These are phyloP conservation scores for Linum usitatissimum DNA, from an alignment of 345 rosid species.

Conservation along the genomic window DNA sequence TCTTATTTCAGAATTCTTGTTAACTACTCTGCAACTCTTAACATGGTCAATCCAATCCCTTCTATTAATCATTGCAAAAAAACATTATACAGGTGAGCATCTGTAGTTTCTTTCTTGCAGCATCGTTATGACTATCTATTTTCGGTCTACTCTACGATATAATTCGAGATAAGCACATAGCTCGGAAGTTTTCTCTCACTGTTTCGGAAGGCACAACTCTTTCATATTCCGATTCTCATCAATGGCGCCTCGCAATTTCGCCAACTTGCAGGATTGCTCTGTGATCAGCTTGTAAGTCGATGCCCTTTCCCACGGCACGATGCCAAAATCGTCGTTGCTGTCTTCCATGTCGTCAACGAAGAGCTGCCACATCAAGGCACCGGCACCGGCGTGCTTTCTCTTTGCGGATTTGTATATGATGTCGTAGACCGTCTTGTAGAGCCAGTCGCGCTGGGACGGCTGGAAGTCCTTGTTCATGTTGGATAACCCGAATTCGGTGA, in stretches of 20 bases:
- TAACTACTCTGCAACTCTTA: not conserved
- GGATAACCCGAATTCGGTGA: conserved; percentile 78
- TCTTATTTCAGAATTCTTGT: no score
- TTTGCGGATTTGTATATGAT: conserved; percentile 55
- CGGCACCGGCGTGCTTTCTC: conserved; percentile 68
- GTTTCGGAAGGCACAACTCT: conserved; percentile 33
- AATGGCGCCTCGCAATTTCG: conserved; percentile 28
- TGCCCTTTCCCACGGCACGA: conserved; percentile 66
- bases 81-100: not conserved
- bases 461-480: conserved; percentile 60
- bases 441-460: conserved; percentile 45
- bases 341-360: conserved; percentile 76
- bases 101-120: not conserved
- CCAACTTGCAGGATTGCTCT: conserved; percentile 64
- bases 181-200: conserved; percentile 12
- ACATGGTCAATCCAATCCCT: conserved; percentile 1
- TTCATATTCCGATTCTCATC: conserved; percentile 25
- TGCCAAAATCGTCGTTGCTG: conserved; percentile 70
- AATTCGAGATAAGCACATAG: not conserved
- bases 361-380: conserved; percentile 76
- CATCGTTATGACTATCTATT: not conserved
- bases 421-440: conserved; percentile 47
- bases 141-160: not conserved
- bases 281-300: conserved; percentile 43
- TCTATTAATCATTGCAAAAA: not conserved